Percentiles rank a stretch among this genome's conserved stretches.
Conservation (phyloP, 345 rosid species). For the Brassica rapa region DNA sequence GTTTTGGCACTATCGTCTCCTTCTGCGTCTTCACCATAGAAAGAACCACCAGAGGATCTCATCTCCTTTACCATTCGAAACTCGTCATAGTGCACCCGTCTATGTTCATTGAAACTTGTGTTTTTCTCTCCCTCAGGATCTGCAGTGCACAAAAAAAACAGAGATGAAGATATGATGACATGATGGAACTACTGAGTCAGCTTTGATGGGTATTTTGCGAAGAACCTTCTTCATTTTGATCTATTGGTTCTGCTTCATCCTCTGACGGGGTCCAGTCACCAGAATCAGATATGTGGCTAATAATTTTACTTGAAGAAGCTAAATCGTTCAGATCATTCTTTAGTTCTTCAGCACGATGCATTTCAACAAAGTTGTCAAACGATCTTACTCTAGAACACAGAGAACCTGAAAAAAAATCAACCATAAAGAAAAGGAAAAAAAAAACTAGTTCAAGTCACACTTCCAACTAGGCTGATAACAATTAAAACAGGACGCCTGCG, state of each 20-base stretch:
- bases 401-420: constrained; percentile 47
- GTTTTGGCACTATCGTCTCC: constrained; percentile 36
- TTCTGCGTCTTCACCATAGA: constrained; percentile 61
- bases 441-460: constrained; percentile 4
- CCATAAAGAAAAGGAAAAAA: neutral
- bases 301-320: constrained; percentile 70
- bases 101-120: constrained; percentile 69
- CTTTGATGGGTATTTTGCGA: constrained; percentile 21
- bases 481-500: neutral
- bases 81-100: constrained; percentile 88
- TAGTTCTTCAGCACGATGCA: constrained; percentile 69
- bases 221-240: constrained; percentile 72
- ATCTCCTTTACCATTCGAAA: constrained; percentile 78
- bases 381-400: constrained; percentile 55
- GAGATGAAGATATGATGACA: neutral
- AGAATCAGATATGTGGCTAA: constrained; percentile 34
- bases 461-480: constrained; percentile 14
- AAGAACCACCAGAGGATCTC: constrained; percentile 64
- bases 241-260: constrained; percentile 83
- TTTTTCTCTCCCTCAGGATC: constrained; percentile 50
- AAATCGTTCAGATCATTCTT: constrained; percentile 59
- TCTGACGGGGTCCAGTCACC: constrained; percentile 88
- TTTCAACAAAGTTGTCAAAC: constrained; percentile 61
- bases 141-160: constrained; percentile 35
- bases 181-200: constrained; percentile 3